Evolutionary conservation across 1,139 yeast species (phyloP).

Genomic region (Sugiyamaella neomexicana): DNA sequence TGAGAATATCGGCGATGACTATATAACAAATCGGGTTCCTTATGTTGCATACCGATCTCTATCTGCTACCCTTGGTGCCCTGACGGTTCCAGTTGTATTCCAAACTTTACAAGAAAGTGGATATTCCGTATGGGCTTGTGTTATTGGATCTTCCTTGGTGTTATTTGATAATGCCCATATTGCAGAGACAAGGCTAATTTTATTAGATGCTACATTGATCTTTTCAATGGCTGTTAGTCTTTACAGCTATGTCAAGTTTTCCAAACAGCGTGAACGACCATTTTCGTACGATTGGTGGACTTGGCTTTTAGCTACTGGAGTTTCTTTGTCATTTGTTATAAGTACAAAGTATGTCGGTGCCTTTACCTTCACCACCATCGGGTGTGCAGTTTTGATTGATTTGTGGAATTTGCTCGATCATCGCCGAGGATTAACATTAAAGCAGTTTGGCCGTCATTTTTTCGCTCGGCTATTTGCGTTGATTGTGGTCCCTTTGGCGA

Average conservation of each 20-base stretch:
- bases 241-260: slow-evolving; percentile 74
- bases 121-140: slow-evolving; percentile 74
- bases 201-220: slow-evolving; percentile 86
- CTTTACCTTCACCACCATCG: slow-evolving; percentile 83
- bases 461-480: slow-evolving; percentile 71
- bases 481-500: slow-evolving; percentile 73
- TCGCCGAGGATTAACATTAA: slow-evolving; percentile 63
- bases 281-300: slow-evolving; percentile 77
- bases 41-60: slow-evolving; percentile 82
- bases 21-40: slow-evolving; percentile 76
- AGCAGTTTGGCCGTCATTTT: slow-evolving; percentile 65
- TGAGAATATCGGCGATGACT: slow-evolving; percentile 85
- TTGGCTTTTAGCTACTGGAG: slow-evolving; percentile 84
- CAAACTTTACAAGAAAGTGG: slow-evolving; percentile 80
- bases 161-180: slow-evolving; percentile 92
- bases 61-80: slow-evolving; percentile 78
- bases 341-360: slow-evolving; percentile 94
- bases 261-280: slow-evolving; percentile 66
- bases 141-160: slow-evolving; percentile 76
- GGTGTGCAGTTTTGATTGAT: slow-evolving; percentile 80
- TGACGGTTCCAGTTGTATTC: slow-evolving; percentile 81
- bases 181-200: slow-evolving; percentile 83
- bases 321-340: slow-evolving; percentile 83
- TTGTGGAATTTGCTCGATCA: slow-evolving; percentile 83
- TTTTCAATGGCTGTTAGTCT: slow-evolving; percentile 78